Evolutionary conservation across 2,329 filamentous ascomycete species (phyloP).

Genomic region (Drechslerella dactyloides): DNA sequence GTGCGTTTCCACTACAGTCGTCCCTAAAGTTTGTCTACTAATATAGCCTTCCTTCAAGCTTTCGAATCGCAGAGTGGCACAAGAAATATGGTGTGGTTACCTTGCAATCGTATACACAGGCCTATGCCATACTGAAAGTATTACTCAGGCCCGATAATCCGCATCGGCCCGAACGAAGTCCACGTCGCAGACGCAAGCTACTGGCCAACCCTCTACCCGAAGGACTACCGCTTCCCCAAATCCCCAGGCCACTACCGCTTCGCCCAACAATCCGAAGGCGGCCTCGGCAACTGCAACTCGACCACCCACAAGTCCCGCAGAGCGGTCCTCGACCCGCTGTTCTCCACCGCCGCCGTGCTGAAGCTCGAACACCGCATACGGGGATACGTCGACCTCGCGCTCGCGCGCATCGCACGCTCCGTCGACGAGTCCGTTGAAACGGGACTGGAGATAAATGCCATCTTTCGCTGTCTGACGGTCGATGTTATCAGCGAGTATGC

Average conservation of each 20-base stretch:
- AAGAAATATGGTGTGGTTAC: constrained; percentile 56
- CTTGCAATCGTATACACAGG: too few species aligned
- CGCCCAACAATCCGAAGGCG: constrained; percentile 40
- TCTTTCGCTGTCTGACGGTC: constrained; percentile 57
- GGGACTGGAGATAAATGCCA: constrained; percentile 31
- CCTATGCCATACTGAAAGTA: background rate
- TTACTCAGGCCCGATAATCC: constrained; percentile 57
- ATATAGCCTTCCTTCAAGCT: constrained; percentile 41
- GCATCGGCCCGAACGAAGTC: constrained; percentile 58
- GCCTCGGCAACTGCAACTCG: constrained; percentile 58
- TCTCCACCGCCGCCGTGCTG: constrained; percentile 57
- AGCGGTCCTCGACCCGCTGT: constrained; percentile 59
- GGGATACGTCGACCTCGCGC: constrained; percentile 45
- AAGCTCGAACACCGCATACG: constrained; percentile 42
- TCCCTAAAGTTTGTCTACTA: too few species aligned
- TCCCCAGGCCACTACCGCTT: constrained; percentile 40
- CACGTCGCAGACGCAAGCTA: constrained; percentile 55
- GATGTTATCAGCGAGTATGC: constrained; percentile 59
- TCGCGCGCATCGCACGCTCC: constrained; percentile 54
- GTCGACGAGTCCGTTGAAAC: constrained; percentile 51
- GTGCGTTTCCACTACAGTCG: too few species aligned
- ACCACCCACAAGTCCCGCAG: constrained; percentile 59
- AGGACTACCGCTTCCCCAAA: constrained; percentile 59
- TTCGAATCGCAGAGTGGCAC: constrained; percentile 57
- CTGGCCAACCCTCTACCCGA: constrained; percentile 58